Percentiles rank a stretch among this genome's conserved stretches.
phyloP scores from a whole-genome alignment of 305 asterid genomes.

The Solanum hybrid region DNA sequence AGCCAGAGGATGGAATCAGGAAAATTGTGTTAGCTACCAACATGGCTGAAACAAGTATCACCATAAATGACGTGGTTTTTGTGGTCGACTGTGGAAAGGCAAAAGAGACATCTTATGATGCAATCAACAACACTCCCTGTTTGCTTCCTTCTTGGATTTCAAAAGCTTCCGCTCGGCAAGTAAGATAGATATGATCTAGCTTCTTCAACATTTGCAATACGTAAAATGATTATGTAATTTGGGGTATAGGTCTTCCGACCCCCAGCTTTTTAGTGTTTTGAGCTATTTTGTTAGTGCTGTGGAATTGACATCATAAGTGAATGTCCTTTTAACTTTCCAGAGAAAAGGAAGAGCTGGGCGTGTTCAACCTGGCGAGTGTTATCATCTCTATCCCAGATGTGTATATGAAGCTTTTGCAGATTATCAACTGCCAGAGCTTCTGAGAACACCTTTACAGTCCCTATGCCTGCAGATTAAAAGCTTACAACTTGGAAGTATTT shows the following conservation, averaged over 20 bases:
- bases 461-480: constrained; percentile 94
- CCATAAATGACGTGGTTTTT: constrained; percentile 90
- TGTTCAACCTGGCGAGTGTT: constrained; percentile 96
- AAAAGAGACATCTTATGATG: constrained; percentile 94
- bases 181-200: constrained; percentile 18
- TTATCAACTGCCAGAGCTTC: constrained; percentile 91
- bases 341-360: constrained; percentile 99
- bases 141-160: constrained; percentile 96
- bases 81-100: constrained; percentile 97
- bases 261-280: background rate
- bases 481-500: constrained; percentile 78
- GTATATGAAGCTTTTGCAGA: constrained; percentile 84
- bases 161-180: constrained; percentile 92
- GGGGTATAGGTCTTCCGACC: background rate
- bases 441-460: constrained; percentile 95
- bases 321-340: constrained; percentile 30
- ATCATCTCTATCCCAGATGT: constrained; percentile 86
- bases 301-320: background rate
- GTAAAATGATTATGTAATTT: background rate
- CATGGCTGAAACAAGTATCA: constrained; percentile 95
- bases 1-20: constrained; percentile 76
- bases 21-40: constrained; percentile 92
- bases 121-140: constrained; percentile 89
- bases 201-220: background rate
- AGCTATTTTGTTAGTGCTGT: background rate